phyloP scores from a whole-genome alignment of 2,329 filamentous ascomycete genomes.

The Chaetomium olivaceum region DNA sequence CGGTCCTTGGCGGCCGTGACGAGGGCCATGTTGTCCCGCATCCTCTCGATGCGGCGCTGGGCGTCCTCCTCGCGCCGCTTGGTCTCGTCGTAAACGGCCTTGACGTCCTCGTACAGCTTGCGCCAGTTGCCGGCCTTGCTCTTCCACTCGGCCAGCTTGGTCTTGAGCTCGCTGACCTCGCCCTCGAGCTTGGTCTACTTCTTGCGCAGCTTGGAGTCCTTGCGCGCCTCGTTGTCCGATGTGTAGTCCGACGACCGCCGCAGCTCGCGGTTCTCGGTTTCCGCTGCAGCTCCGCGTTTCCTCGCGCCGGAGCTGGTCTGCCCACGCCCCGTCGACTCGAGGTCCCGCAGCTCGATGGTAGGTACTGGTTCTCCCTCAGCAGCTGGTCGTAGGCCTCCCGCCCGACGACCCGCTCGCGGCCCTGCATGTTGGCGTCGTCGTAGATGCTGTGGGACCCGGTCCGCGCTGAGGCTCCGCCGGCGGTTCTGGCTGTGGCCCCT shows the following conservation, averaged over 20 bases:
- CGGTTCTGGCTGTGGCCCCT: constrained; percentile 26
- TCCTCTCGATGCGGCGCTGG: constrained; percentile 25
- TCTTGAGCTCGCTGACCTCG: constrained; percentile 41
- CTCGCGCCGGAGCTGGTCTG: constrained; percentile 43
- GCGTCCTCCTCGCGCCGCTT: constrained; percentile 35
- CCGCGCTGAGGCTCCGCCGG: constrained; percentile 31
- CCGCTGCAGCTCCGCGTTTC: constrained; percentile 39
- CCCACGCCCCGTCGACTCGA: constrained; percentile 39
- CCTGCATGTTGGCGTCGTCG: constrained; percentile 30
- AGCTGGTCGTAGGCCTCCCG: constrained; percentile 30
- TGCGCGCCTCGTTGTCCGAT: constrained; percentile 37
- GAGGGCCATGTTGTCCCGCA: constrained; percentile 33
- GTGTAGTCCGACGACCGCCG: constrained; percentile 41
- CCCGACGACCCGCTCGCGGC: constrained; percentile 27
- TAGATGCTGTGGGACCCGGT: constrained; percentile 33
- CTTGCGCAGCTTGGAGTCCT: constrained; percentile 38
- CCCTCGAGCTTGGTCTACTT: constrained; percentile 41
- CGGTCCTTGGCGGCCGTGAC: constrained; percentile 34
- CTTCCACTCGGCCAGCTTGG: constrained; percentile 39
- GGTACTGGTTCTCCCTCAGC: constrained; percentile 35
- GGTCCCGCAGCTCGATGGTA: constrained; percentile 42
- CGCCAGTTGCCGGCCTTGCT: constrained; percentile 36
- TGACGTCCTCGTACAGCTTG: constrained; percentile 35
- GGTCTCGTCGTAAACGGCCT: constrained; percentile 23
- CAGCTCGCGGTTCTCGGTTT: constrained; percentile 46